Conservation (phyloP, 163 green algal species). For the Chloromonas sp. region DNA sequence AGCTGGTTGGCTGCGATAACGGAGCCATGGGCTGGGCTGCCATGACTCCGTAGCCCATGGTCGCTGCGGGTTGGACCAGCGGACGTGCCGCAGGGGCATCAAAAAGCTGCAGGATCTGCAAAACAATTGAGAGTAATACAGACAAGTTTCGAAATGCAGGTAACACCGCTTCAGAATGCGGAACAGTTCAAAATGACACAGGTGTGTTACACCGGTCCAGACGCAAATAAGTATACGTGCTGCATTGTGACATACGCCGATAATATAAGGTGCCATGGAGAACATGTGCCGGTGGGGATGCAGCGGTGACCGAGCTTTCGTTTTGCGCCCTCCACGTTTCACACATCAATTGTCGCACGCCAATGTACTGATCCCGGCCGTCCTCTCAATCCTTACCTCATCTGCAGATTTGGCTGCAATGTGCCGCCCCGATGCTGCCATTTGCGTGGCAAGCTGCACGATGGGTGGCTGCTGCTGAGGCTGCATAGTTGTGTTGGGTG, state of each 20-base stretch:
- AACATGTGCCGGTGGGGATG: not conserved
- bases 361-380: no score
- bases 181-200: no score
- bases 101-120: constrained; percentile 2
- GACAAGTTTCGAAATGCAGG: not conserved
- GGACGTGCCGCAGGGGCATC: not conserved
- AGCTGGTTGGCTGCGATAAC: no score
- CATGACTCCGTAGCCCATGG: no score
- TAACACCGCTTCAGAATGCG: not conserved
- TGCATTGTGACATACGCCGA: not conserved
- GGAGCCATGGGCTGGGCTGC: no score
- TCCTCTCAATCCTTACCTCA: not conserved
- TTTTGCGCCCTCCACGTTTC: no score
- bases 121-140: not conserved
- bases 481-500: not conserved
- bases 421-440: not conserved
- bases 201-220: no score
- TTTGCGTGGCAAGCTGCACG: not conserved
- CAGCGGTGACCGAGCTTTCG: no score
- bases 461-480: not conserved
- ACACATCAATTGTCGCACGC: no score
- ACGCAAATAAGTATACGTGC: no score
- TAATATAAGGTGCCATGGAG: not conserved
- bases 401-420: constrained; percentile 1
- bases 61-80: no score